A percentile compares a stretch with the other conserved stretches of the same genome.
phyloP scores from a whole-genome alignment of 768 basidiomycete species.

The Serendipita sp. region DNA sequence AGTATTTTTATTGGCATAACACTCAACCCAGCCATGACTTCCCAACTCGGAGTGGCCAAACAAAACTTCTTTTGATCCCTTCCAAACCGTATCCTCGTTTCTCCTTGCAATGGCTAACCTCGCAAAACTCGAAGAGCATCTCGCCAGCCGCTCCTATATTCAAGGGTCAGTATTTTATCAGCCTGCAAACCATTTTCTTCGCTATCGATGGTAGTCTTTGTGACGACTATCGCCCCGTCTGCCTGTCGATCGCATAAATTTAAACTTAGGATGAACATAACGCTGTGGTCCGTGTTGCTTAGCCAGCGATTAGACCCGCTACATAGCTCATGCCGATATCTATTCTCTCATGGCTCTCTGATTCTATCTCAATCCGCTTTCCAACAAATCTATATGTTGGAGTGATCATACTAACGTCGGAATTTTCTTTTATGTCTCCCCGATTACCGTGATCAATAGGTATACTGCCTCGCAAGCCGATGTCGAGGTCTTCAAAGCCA shows the following conservation, averaged over 20 bases:
- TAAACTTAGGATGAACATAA: conserved; percentile 40
- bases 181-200: conserved; percentile 4
- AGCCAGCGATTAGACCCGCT: conserved; percentile 83
- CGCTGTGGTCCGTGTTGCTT: conserved; percentile 96
- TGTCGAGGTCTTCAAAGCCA: conserved; percentile 75
- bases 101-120: conserved; percentile 19
- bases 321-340: conserved; percentile 54
- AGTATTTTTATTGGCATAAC: too few species aligned
- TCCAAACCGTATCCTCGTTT: neutral
- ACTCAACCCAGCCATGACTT: neutral
- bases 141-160: conserved; percentile 72
- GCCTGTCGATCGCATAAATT: neutral
- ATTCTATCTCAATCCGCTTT: conserved; percentile 20
- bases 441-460: conserved; percentile 25
- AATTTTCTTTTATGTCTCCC: neutral
- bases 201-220: conserved; percentile 13
- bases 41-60: neutral
- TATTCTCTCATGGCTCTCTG: conserved; percentile 55
- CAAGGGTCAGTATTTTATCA: conserved; percentile 57
- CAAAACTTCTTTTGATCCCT: too few species aligned
- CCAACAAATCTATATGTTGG: neutral
- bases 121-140: conserved; percentile 67
- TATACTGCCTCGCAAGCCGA: conserved; percentile 90
- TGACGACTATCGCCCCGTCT: neutral
- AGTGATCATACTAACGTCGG: too few species aligned